These are phyloP conservation scores for Galerina sulciceps DNA, from an alignment of 768 basidiomycete genomes.

Conservation along the genomic window DNA sequence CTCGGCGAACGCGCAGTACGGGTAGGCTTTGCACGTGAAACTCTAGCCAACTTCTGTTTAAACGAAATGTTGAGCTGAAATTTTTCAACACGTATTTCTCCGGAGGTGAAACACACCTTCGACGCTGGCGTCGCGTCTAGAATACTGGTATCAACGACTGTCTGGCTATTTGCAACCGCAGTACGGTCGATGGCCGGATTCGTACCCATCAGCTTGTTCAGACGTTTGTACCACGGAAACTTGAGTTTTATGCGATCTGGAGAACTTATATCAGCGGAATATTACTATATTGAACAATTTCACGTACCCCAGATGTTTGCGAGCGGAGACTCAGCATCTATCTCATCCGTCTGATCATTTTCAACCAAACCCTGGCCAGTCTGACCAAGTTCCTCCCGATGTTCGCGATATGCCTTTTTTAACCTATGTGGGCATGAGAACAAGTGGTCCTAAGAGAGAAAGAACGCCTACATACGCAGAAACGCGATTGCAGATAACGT, in stretches of 20 bases:
- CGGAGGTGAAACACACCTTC: neutral
- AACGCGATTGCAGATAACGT: neutral
- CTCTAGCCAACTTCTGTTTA: neutral
- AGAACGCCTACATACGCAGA: neutral
- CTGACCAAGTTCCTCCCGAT: neutral
- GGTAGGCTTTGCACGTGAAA: too few relatives aligned
- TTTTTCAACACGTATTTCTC: neutral
- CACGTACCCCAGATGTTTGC: neutral
- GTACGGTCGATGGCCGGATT: slow-evolving; percentile 23
- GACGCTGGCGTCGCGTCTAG: slow-evolving; percentile 5
- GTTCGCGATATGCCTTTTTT: neutral
- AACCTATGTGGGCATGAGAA: neutral
- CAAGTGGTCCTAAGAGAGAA: neutral
- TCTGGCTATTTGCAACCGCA: slow-evolving; percentile 22
- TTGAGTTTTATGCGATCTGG: slow-evolving; percentile 23
- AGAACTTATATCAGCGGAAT: neutral
- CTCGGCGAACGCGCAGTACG: too few relatives aligned
- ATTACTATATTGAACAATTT: neutral
- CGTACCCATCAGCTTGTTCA: slow-evolving; percentile 20
- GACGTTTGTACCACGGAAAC: slow-evolving; percentile 29
- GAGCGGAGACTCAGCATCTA: neutral
- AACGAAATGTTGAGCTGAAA: neutral
- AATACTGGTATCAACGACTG: slow-evolving; percentile 17
- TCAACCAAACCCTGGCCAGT: neutral
- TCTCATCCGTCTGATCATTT: neutral